Conservation (phyloP, 2,329 filamentous ascomycete species). For the Cladosporium phlei region DNA sequence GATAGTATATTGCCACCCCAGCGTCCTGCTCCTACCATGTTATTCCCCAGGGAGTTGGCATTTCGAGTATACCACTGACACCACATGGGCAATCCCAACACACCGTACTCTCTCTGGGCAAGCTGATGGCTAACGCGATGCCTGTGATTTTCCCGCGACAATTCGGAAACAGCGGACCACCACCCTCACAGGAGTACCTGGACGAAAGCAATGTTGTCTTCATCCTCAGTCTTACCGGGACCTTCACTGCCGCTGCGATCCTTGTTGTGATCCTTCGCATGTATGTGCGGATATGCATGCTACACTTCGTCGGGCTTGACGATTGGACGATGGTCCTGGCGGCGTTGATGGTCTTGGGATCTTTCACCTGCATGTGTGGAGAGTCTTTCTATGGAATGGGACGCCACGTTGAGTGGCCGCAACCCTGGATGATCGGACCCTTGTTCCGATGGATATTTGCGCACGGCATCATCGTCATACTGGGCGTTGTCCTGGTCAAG, state of each 20-base stretch:
- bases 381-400: constrained; percentile 46
- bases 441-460: constrained; percentile 43
- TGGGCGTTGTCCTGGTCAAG: constrained; percentile 44
- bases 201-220: constrained; percentile 22
- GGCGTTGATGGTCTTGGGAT: constrained; percentile 32
- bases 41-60: no score
- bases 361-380: constrained; percentile 41
- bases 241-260: constrained; percentile 20
- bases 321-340: constrained; percentile 45
- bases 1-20: no score
- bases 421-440: constrained; percentile 28
- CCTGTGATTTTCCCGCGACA: neutral
- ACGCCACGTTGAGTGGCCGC: constrained; percentile 34
- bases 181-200: constrained; percentile 18
- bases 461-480: constrained; percentile 45
- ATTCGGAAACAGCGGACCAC: neutral
- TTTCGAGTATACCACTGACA: no score
- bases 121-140: neutral
- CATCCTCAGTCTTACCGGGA: constrained; percentile 23
- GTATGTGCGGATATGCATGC: constrained; percentile 41
- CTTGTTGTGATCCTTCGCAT: constrained; percentile 21
- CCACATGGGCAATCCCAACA: no score
- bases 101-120: no score
- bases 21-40: no score
- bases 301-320: constrained; percentile 47